Percentiles rank a stretch among this genome's conserved stretches.
Evolutionary conservation across 192 early-diverging fungal species (phyloP).

Genomic region (Powellomyces hirtus): DNA sequence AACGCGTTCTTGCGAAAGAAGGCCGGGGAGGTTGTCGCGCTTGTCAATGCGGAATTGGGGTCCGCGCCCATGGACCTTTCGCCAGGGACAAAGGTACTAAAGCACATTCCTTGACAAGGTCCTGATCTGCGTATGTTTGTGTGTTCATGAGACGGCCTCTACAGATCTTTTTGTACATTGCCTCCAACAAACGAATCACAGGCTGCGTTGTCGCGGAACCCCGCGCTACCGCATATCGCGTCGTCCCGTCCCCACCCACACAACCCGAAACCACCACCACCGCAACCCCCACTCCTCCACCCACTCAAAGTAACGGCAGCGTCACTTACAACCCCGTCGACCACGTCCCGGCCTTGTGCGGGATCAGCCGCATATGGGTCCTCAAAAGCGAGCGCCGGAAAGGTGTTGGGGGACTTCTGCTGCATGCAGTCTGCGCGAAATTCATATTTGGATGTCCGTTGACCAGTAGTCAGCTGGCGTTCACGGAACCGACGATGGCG

Average conservation of each 20-base stretch:
- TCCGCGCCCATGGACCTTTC: background rate
- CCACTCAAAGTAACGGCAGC: background rate
- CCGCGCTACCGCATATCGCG: slow-evolving; percentile 16
- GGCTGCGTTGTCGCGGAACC: slow-evolving; percentile 51
- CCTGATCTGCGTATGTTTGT: background rate
- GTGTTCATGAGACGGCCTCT: background rate
- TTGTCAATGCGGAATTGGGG: slow-evolving; percentile 20
- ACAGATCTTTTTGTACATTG: slow-evolving; percentile 43
- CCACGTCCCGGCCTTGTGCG: slow-evolving; percentile 35
- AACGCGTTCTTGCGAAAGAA: background rate
- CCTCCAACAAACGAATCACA: slow-evolving; percentile 22
- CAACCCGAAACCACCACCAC: background rate
- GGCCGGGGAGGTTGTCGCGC: background rate
- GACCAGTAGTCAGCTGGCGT: slow-evolving; percentile 33
- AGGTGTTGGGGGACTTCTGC: slow-evolving; percentile 40
- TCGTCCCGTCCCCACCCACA: background rate
- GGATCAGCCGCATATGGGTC: slow-evolving; percentile 60
- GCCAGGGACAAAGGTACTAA: background rate
- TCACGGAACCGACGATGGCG: slow-evolving; percentile 51
- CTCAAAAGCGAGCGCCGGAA: slow-evolving; percentile 37
- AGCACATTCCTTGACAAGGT: background rate
- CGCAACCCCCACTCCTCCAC: background rate
- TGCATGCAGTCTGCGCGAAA: slow-evolving; percentile 34
- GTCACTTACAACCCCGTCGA: background rate
- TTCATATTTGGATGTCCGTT: slow-evolving; percentile 49